Evolutionary conservation across 1,139 yeast genomes (phyloP).

Genomic region (Saccharomyces pastorianus): DNA sequence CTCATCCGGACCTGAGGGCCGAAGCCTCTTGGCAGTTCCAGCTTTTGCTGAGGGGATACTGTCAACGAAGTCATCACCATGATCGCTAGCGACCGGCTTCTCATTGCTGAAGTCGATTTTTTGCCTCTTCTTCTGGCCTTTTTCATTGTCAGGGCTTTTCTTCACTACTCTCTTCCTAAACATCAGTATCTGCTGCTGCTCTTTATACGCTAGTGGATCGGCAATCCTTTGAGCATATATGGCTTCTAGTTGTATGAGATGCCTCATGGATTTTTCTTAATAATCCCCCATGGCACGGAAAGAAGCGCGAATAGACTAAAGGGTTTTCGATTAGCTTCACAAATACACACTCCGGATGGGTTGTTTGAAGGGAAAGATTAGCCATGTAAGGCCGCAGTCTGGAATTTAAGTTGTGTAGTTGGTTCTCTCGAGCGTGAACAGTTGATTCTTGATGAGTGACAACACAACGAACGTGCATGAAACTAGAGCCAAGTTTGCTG

Average conservation of each 20-base stretch:
- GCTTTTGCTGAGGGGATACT: neutral
- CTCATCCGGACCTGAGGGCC: neutral
- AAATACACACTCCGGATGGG: neutral
- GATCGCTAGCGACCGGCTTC: neutral
- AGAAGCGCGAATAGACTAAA: neutral
- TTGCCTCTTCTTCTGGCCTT: constrained; percentile 10
- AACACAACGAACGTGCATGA: constrained; percentile 12
- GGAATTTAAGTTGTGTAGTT: neutral
- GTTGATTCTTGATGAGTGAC: constrained; percentile 15
- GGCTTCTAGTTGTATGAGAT: too few species aligned
- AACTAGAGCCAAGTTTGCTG: constrained; percentile 27
- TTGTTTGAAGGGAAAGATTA: neutral
- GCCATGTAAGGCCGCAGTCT: neutral
- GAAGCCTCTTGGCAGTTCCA: neutral
- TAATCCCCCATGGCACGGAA: neutral
- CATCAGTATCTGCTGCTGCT: constrained; percentile 15
- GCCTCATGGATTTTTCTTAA: neutral
- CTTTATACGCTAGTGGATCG: too few species aligned
- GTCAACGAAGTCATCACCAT: neutral
- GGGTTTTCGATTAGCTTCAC: neutral
- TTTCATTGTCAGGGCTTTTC: constrained; percentile 4
- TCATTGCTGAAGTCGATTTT: constrained; percentile 5
- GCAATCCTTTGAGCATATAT: neutral
- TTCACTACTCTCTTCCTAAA: constrained; percentile 27
- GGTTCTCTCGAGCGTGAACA: neutral